Conservation (phyloP, 495 filamentous ascomycete species). For the Talaromyces ruber region DNA sequence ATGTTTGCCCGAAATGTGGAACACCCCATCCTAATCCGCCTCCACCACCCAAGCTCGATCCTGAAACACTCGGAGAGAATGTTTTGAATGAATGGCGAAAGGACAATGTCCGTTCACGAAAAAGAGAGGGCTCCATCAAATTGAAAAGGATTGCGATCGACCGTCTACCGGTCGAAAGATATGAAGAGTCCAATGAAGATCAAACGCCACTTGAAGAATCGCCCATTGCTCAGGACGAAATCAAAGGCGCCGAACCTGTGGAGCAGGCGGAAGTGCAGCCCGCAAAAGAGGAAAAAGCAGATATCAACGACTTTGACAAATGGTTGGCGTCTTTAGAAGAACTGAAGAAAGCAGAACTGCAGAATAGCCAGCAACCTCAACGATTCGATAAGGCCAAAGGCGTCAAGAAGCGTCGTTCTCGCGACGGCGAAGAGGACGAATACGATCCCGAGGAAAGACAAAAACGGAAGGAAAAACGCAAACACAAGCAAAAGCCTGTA, state of each 20-base stretch:
- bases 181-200: background rate
- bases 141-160: background rate
- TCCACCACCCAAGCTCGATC: background rate
- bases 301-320: background rate
- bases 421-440: conserved; percentile 22
- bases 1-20: conserved; percentile 22
- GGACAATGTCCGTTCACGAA: background rate
- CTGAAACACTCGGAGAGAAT: background rate
- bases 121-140: background rate
- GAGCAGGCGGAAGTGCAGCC: background rate
- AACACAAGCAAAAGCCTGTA: conserved; percentile 39
- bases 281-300: background rate
- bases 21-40: conserved; percentile 13
- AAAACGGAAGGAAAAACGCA: conserved; percentile 28
- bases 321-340: background rate
- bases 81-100: background rate
- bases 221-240: background rate
- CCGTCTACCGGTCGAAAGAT: background rate
- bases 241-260: background rate
- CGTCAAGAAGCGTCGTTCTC: background rate
- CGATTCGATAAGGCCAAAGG: background rate
- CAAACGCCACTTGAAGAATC: background rate
- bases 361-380: background rate
- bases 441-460: conserved; percentile 22
- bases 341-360: background rate